A percentile compares a stretch with the other conserved stretches of the same genome.
phyloP scores from a whole-genome alignment of 2,329 filamentous ascomycete species.

The Aureobasidium sp. region DNA sequence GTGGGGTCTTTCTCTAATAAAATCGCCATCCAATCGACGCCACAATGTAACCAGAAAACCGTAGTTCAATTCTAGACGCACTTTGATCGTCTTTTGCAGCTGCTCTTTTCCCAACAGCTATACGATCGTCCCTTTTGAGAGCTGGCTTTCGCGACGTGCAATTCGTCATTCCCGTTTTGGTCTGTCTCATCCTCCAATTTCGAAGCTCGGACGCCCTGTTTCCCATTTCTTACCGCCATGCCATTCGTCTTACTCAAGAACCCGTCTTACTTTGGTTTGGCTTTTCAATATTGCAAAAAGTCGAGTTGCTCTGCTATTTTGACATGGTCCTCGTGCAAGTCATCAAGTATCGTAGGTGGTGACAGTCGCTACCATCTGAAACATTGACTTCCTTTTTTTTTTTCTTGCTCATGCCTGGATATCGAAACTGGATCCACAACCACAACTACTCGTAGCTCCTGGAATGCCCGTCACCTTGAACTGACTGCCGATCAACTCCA shows the following conservation, averaged over 20 bases:
- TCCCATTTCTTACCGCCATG: neutral
- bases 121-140: neutral
- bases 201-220: neutral
- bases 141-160: neutral
- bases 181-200: conserved; percentile 1
- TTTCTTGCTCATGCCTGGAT: conserved; percentile 44
- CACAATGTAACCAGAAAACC: neutral
- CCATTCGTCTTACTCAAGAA: neutral
- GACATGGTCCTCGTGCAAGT: neutral
- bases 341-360: no score
- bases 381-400: neutral
- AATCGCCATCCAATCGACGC: neutral
- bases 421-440: conserved; percentile 96
- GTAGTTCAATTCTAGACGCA: neutral
- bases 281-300: neutral
- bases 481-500: conserved; percentile 87
- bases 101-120: neutral
- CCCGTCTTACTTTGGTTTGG: neutral
- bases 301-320: neutral
- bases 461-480: conserved; percentile 97
- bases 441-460: conserved; percentile 83
- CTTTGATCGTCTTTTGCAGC: neutral
- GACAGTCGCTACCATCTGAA: neutral
- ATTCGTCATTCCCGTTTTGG: conserved; percentile 2
- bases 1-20: neutral